phyloP scores from a whole-genome alignment of 2,329 filamentous ascomycete species.

The Aspergillus felis region DNA sequence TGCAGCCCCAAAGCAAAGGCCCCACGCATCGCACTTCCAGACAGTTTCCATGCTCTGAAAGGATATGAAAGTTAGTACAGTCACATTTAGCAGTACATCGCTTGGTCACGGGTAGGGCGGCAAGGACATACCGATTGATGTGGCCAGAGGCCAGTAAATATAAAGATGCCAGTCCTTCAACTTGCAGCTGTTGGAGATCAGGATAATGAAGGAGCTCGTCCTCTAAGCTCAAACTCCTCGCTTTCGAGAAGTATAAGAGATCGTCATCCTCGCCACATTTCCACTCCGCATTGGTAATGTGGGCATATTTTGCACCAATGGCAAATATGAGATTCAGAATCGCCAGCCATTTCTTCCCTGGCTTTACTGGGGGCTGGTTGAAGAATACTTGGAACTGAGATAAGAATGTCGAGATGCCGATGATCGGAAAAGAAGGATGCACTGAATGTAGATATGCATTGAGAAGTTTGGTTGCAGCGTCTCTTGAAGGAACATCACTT shows the following conservation, averaged over 20 bases:
- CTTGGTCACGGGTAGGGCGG: background rate
- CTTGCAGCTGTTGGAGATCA: slow-evolving; percentile 43
- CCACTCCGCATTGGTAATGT: slow-evolving; percentile 36
- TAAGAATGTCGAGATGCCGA: slow-evolving; percentile 40
- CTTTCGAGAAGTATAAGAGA: slow-evolving; percentile 39
- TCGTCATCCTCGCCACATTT: slow-evolving; percentile 36
- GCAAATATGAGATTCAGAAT: slow-evolving; percentile 46
- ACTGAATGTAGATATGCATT: slow-evolving; percentile 40
- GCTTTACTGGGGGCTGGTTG: slow-evolving; percentile 28
- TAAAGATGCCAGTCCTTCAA: slow-evolving; percentile 40
- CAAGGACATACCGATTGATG: slow-evolving; percentile 38
- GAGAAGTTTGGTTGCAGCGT: slow-evolving; percentile 37
- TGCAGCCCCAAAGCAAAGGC: slow-evolving; percentile 42
- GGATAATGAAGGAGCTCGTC: slow-evolving; percentile 39
- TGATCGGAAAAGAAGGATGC: slow-evolving; percentile 44
- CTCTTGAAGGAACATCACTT: slow-evolving; percentile 34
- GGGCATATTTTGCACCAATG: slow-evolving; percentile 38
- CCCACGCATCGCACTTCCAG: slow-evolving; percentile 38
- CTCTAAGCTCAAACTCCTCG: slow-evolving; percentile 35
- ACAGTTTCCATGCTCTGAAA: slow-evolving; percentile 41
- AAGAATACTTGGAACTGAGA: slow-evolving; percentile 40
- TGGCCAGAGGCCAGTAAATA: slow-evolving; percentile 41
- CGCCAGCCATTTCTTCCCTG: slow-evolving; percentile 41
- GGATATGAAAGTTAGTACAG: slow-evolving; percentile 2
- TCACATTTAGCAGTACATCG: background rate